These are phyloP conservation scores for Chaetothyriales sp. DNA, from an alignment of 2,329 filamentous ascomycete species.

Conservation along the genomic window DNA sequence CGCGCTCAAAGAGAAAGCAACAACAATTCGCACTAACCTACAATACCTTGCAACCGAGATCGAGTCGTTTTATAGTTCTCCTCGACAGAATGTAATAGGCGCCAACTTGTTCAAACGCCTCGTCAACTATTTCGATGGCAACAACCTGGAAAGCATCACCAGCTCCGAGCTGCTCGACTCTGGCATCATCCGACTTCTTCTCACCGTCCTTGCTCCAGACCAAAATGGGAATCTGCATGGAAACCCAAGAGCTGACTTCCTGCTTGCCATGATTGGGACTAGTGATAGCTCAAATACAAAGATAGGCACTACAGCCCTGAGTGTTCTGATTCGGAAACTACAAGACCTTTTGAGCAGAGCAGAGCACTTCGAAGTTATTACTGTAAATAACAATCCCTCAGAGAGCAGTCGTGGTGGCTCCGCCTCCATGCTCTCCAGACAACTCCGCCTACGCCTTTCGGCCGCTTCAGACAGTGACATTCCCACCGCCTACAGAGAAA, in stretches of 20 bases:
- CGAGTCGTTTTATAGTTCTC: constrained; percentile 49
- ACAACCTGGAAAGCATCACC: constrained; percentile 82
- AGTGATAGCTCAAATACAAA: constrained; percentile 46
- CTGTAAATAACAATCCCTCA: constrained; percentile 80
- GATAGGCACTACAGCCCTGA: constrained; percentile 64
- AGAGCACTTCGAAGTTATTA: constrained; percentile 95
- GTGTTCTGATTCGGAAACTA: constrained; percentile 78
- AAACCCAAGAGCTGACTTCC: constrained; percentile 63
- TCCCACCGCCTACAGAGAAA: constrained; percentile 71
- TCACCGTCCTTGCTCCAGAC: constrained; percentile 50
- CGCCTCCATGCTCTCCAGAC: constrained; percentile 90
- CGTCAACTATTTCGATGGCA: constrained; percentile 71
- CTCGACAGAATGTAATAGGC: constrained; percentile 31
- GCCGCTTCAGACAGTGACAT: constrained; percentile 87
- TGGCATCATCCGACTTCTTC: constrained; percentile 67
- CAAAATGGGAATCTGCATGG: constrained; percentile 1
- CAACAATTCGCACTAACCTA: constrained; percentile 57
- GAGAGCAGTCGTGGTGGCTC: constrained; percentile 83
- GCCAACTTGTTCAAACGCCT: constrained; percentile 56
- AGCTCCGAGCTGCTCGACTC: constrained; percentile 89
- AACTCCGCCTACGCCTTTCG: constrained; percentile 73
- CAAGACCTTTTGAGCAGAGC: constrained; percentile 92
- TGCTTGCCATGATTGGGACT: constrained; percentile 82
- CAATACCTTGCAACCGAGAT: constrained; percentile 58
- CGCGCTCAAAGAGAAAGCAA: constrained; percentile 63